These are phyloP conservation scores for Excoecaria agallocha DNA, from an alignment of 345 rosid species.

Conservation along the genomic window DNA sequence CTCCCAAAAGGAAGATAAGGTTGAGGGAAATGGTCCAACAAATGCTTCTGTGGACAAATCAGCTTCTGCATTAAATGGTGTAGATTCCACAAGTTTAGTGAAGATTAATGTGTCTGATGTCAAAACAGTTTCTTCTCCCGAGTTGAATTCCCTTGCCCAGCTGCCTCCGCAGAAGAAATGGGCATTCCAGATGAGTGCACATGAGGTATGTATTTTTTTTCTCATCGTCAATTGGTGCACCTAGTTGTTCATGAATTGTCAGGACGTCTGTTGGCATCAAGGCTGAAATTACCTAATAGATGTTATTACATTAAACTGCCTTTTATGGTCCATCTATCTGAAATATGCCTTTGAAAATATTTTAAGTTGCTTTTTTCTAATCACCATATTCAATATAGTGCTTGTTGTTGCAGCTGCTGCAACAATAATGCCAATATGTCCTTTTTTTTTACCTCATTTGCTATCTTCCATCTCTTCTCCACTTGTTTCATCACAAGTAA, in stretches of 20 bases:
- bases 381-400: background rate
- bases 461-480: background rate
- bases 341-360: background rate
- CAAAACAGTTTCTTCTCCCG: conserved; percentile 31
- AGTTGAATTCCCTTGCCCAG: conserved; percentile 30
- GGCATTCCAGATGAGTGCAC: conserved; percentile 77
- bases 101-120: conserved; percentile 28
- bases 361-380: background rate
- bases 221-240: background rate
- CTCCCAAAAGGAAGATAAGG: conserved; percentile 34
- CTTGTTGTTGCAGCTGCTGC: background rate
- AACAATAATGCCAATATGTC: background rate
- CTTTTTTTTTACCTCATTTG: too few species aligned
- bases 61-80: conserved; percentile 32
- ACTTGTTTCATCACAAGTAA: background rate
- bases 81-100: conserved; percentile 25
- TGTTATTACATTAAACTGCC: background rate
- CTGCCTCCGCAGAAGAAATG: conserved; percentile 39
- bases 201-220: conserved; percentile 50
- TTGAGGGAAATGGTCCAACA: conserved; percentile 18
- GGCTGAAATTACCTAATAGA: background rate
- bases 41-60: conserved; percentile 29
- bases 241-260: background rate
- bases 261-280: background rate
- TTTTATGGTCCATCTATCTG: background rate